phyloP scores from a whole-genome alignment of 331 rosid species.

The Saraca asoca region DNA sequence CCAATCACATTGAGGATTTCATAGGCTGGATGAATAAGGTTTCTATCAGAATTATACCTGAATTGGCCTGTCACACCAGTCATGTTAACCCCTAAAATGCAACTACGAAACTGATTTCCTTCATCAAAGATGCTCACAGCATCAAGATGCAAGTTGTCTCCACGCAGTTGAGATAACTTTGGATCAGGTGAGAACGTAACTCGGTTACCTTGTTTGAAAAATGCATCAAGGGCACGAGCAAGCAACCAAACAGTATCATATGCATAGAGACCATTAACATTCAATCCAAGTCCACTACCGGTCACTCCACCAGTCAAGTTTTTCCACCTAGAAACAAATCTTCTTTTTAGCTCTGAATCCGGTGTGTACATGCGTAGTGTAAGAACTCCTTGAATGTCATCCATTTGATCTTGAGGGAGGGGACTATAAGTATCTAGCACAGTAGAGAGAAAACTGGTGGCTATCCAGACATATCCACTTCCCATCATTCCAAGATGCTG shows the following conservation, averaged over 20 bases:
- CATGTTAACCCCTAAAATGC: constrained; percentile 64
- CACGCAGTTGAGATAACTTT: constrained; percentile 38
- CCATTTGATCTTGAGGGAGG: constrained; percentile 45
- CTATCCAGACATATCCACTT: constrained; percentile 91
- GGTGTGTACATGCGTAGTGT: constrained; percentile 70
- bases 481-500: constrained; percentile 78
- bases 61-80: constrained; percentile 73
- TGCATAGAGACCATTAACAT: constrained; percentile 60
- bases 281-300: constrained; percentile 52
- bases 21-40: constrained; percentile 69
- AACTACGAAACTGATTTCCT: constrained; percentile 55
- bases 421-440: constrained; percentile 56
- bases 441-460: constrained; percentile 72
- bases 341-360: constrained; percentile 63
- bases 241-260: constrained; percentile 87
- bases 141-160: constrained; percentile 59
- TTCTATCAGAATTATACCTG: constrained; percentile 54
- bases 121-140: constrained; percentile 73
- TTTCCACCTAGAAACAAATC: constrained; percentile 75
- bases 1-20: constrained; percentile 83
- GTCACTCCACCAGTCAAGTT: constrained; percentile 55
- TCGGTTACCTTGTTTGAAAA: constrained; percentile 72
- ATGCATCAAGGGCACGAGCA: constrained; percentile 76
- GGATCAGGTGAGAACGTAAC: constrained; percentile 75
- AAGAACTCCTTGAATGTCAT: constrained; percentile 71